Base-by-base conservation (phyloP, 2,329 filamentous ascomycete species). In the Fusarium sp. region DNA sequence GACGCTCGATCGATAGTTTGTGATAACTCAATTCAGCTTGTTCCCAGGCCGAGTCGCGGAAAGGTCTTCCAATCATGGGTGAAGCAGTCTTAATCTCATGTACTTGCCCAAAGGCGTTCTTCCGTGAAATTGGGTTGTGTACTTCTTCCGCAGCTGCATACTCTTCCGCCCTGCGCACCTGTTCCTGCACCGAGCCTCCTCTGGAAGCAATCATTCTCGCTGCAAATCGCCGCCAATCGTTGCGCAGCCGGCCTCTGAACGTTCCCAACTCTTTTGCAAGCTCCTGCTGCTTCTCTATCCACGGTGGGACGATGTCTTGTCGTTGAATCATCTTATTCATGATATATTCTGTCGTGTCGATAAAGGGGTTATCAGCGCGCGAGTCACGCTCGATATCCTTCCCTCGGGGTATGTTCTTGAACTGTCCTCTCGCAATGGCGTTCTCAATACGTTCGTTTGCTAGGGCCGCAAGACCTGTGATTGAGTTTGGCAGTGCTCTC, bases 251-350 rank as follows among this genome's bases (percentile, higher is more conserved):
- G 4, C 84, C 82, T 4, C 96, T 87, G 77, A 99, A 98, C 2
- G 85, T 84, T 15, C 84, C 86, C 2, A 90, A 87, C 1, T 92
- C 87, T 65, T 88, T 89, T 13, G 90, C 86, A 8, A 98, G 83
- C 75, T 98, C 94, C 78, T 98, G 95, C 79, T 99, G 96, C 81
- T 98, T 98, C 81, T 99, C 96, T 64, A 99, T 98, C 96, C 96
- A 99, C 0, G 95, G 95, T 1, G 96, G 96, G 1, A 97, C 93
- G 64, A 98, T 93, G 22, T 97, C 94, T 80, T 99, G 96, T 62
- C 92, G 91, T 81, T 98, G 93, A 69, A 99, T 98, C 84, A 98
- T 98, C 81, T 97, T 96, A 82, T 99, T 98, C 91, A 98, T 92
- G 74, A 98, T 93, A 78, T 98, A 98, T 80, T 98, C 95, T 0